These are phyloP conservation scores for Asterionellopsis glacialis DNA, from an alignment of 108 stramenopile genomes.

Conservation along the genomic window DNA sequence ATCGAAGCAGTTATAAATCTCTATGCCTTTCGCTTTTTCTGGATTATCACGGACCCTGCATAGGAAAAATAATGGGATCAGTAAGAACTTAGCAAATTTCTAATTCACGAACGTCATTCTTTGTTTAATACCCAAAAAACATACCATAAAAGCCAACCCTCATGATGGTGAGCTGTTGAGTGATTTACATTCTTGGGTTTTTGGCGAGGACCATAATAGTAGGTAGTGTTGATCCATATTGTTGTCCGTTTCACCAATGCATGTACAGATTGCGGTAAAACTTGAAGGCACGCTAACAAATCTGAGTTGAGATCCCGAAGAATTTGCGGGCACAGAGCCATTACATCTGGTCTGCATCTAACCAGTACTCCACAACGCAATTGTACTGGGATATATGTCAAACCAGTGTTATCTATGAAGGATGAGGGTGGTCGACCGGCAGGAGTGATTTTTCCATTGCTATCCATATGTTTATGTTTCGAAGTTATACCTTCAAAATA, in stretches of 20 bases:
- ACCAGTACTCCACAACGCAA: conserved; percentile 49
- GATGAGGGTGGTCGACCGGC: not conserved
- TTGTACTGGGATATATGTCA: conserved; percentile 44
- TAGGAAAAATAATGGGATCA: conserved; percentile 2
- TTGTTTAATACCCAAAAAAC: not conserved
- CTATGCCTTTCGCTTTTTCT: conserved; percentile 62
- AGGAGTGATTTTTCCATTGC: too few species aligned
- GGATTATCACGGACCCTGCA: conserved; percentile 52
- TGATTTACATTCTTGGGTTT: conserved; percentile 54
- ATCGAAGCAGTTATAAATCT: conserved; percentile 71
- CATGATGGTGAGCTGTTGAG: conserved; percentile 69
- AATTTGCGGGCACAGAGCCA: conserved; percentile 45
- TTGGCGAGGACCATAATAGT: conserved; percentile 48
- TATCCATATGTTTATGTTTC: too few species aligned
- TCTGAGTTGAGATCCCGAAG: conserved; percentile 56
- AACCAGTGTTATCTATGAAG: conserved; percentile 63
- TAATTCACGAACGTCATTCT: not conserved
- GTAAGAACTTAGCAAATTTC: not conserved
- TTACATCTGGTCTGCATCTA: conserved; percentile 50
- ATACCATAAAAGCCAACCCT: conserved; percentile 60
- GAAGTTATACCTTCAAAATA: too few species aligned
- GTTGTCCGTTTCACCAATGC: conserved; percentile 51
- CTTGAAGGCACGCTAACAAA: conserved; percentile 35
- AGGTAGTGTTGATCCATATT: conserved; percentile 69
- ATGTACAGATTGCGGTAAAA: conserved; percentile 57